Evolutionary conservation across 2,329 filamentous ascomycete species (phyloP).

Genomic region (Rosellinia necatrix): DNA sequence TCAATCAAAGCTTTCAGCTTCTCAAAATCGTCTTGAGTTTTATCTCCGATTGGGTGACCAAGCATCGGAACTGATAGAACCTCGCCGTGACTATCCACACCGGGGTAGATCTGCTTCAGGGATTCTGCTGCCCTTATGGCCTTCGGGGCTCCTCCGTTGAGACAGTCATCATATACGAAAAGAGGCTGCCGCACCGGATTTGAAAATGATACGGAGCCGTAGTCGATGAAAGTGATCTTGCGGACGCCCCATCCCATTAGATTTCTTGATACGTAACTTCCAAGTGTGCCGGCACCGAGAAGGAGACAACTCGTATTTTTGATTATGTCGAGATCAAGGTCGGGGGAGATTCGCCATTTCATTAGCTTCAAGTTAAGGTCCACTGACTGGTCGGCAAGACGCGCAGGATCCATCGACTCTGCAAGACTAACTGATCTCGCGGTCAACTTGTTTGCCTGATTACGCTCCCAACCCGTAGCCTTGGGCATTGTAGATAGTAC

Average conservation of each 20-base stretch:
- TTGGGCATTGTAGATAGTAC: conserved; percentile 71
- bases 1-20: conserved; percentile 75
- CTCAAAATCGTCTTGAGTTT: conserved; percentile 74
- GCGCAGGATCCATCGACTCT: conserved; percentile 89
- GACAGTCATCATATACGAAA: conserved; percentile 87
- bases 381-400: conserved; percentile 89
- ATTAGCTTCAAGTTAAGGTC: conserved; percentile 97
- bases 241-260: conserved; percentile 94
- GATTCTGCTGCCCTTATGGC: conserved; percentile 80
- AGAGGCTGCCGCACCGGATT: conserved; percentile 95
- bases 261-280: conserved; percentile 90
- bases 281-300: conserved; percentile 89
- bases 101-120: conserved; percentile 85
- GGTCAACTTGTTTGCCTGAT: conserved; percentile 75
- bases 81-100: conserved; percentile 80
- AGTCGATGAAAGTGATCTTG: conserved; percentile 95
- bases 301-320: conserved; percentile 89
- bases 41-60: conserved; percentile 83
- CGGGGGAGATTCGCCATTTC: conserved; percentile 96
- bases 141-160: conserved; percentile 82
- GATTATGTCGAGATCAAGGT: conserved; percentile 83
- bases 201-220: conserved; percentile 89
- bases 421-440: conserved; percentile 81
- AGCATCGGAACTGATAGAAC: conserved; percentile 92
- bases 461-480: conserved; percentile 93